Base-by-base conservation (phyloP, 768 basidiomycete species). In the Pleurotus cornucopiae region DNA sequence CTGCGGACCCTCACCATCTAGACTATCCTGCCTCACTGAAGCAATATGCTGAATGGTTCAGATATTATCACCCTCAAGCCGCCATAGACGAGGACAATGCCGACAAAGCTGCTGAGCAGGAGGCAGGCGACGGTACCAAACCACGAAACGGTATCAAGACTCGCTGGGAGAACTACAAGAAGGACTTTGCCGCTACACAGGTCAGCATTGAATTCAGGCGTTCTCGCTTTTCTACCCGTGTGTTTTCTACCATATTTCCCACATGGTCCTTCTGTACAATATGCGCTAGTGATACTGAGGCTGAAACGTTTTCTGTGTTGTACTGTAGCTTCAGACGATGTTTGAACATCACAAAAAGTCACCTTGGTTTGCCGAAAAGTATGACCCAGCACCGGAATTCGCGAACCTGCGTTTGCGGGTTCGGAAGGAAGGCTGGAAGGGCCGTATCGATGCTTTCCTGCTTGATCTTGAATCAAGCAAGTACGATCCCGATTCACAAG, bases 321-420 rank as follows among this genome's bases (percentile, higher is more conserved):
- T 75, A 72, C 37, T 79, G 69, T 80, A 98, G 94, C 84, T 96
- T 66, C 91, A 92, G 77, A 89, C 89, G 56, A 89, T 98, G 81
- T 97, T 93, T 80, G 89, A 97, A 34, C 89, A 93, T 72, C 95
- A 98, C 76, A 84, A 86, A 73, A 88, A 89, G 66, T 92, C 91
- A n/a, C 88, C 93, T 12, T 98, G 95, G 95, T 98, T 97, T 76
- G 83, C 85, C 55, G 95, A 98, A 78, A 91, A 92, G 70, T 98
- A 98, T 75, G 91, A 94, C 59, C 88, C 88, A 56, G 71, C 84
- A 41, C 76, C 82, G 51, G 88, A 91, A 63, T 83, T 81, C 66
- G 79, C 82, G 55, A 77, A 79, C 54, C 74, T 94, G 68, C 88
- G 95, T 63, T 77, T 77, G 60, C 81, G 93, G 62, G 83, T 94